Evolutionary conservation across 139 green algal genomes (phyloP), one percentile per base, ranked within the genome.

Genomic region (Chlorella vulgaris): DNA sequence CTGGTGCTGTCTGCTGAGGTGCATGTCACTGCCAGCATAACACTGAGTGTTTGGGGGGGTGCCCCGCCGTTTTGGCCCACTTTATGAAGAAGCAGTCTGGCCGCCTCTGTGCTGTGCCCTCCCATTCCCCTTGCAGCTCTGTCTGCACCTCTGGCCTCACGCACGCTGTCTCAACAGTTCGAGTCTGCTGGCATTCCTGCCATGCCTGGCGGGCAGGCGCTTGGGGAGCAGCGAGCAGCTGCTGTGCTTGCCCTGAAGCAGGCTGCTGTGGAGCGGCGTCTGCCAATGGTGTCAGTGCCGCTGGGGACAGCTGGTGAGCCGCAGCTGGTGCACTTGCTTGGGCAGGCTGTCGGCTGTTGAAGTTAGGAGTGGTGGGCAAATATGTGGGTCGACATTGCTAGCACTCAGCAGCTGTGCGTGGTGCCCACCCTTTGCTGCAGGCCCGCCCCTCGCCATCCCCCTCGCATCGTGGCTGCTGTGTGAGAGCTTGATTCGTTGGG

Each of bases 401-500:
- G 47, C 47, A 55, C 10, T 55, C 47, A 15, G 47, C n/a, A n/a
- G n/a, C n/a, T n/a, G n/a, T n/a, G n/a, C n/a, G n/a, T n/a, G 47
- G 47, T 55, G 47, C 47, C 47, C 47, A 55, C n/a, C 63, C 50
- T 51, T 8, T 10, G 35, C 7, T 69, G 53, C 73, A 63, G 77
- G 77, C 43, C 24, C 51, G 7, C 26, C 74, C 18, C 76, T 92
- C 18, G 60, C 61, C 66, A 87, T 92, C 78, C 88, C 86, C 10
- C 69, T 89, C 2, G 74, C 88, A 15, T 88, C 86, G 31, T 92
- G 88, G 88, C 75, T 92, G 47, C 61, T 90, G 31, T 79, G 82
- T 50, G 85, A 89, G 68, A 84, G 67, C 69, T 69, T 92, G 28
- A 76, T 92, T n/a, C 43, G 71, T 26, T 92, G 88, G 88, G 81